These are phyloP conservation scores for Schwanniomyces sp. DNA, from an alignment of 805 yeast species.

Conservation along the genomic window DNA sequence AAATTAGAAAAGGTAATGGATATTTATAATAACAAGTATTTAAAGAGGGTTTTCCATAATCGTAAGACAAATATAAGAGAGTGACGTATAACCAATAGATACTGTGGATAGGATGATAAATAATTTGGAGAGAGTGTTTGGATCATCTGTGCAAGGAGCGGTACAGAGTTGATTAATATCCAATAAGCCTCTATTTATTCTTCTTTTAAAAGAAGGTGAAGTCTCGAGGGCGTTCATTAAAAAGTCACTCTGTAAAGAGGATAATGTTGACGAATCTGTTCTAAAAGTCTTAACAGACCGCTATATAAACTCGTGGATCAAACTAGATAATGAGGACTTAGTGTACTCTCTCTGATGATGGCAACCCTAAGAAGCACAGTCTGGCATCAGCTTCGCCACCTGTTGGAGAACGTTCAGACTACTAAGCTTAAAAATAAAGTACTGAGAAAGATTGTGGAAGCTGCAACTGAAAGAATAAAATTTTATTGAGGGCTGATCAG, in stretches of 20 bases:
- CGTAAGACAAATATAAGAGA: background rate
- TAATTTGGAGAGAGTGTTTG: slow-evolving; percentile 10
- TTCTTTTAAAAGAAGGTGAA: slow-evolving; percentile 12
- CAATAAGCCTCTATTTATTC: slow-evolving; percentile 23
- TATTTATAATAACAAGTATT: background rate
- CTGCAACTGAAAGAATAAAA: slow-evolving; percentile 59
- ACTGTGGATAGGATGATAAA: background rate
- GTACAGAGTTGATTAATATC: slow-evolving; percentile 16
- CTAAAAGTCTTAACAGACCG: slow-evolving; percentile 1
- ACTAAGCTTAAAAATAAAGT: background rate
- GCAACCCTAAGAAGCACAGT: slow-evolving; percentile 5
- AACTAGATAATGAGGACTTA: slow-evolving; percentile 2
- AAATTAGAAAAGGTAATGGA: background rate
- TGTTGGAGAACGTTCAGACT: background rate
- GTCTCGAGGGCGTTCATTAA: slow-evolving; percentile 12
- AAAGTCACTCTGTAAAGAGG: slow-evolving; percentile 8
- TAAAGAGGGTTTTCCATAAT: background rate
- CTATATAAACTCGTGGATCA: slow-evolving; percentile 15
- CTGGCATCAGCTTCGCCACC: background rate
- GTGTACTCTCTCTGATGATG: background rate
- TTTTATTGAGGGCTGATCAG: slow-evolving; percentile 52
- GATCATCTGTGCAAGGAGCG: slow-evolving; percentile 21
- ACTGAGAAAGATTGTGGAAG: slow-evolving; percentile 8
- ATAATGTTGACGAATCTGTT: background rate
- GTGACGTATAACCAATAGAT: background rate